Conservation (phyloP, 306 rosid species). For the Lagenaria siceraria region DNA sequence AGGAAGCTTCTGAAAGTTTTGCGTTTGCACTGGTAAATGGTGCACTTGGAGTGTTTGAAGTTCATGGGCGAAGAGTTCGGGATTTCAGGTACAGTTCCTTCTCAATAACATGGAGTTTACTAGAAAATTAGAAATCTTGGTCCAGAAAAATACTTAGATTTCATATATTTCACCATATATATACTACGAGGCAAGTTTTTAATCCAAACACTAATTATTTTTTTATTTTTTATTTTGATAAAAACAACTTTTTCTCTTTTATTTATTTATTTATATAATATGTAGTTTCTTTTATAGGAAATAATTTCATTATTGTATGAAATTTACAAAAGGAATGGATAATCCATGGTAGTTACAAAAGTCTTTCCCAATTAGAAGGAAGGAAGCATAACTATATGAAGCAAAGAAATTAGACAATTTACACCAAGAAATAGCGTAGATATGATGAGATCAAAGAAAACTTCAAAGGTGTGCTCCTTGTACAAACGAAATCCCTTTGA, state of each 20-base stretch:
- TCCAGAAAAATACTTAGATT: background rate
- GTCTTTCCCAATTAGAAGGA: background rate
- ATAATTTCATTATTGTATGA: background rate
- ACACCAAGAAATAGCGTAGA: background rate
- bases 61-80: slow-evolving; percentile 84
- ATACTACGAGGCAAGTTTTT: background rate
- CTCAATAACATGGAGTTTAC: slow-evolving; percentile 3
- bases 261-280: background rate
- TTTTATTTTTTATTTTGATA: no score
- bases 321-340: background rate
- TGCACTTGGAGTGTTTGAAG: slow-evolving; percentile 98
- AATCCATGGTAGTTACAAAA: background rate
- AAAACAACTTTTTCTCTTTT: no score
- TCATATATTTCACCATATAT: background rate
- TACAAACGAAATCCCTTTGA: background rate
- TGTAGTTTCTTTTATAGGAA: no score
- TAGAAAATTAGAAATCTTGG: background rate
- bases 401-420: background rate
- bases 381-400: background rate
- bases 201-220: background rate
- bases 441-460: background rate
- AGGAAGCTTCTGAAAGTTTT: slow-evolving; percentile 85
- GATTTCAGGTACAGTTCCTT: slow-evolving; percentile 69
- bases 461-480: no score
- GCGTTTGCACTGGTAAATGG: slow-evolving; percentile 92